Evolutionary conservation across 768 basidiomycete genomes (phyloP), one percentile per base, ranked within the genome.

Genomic region (Hemileccinum impolitum): DNA sequence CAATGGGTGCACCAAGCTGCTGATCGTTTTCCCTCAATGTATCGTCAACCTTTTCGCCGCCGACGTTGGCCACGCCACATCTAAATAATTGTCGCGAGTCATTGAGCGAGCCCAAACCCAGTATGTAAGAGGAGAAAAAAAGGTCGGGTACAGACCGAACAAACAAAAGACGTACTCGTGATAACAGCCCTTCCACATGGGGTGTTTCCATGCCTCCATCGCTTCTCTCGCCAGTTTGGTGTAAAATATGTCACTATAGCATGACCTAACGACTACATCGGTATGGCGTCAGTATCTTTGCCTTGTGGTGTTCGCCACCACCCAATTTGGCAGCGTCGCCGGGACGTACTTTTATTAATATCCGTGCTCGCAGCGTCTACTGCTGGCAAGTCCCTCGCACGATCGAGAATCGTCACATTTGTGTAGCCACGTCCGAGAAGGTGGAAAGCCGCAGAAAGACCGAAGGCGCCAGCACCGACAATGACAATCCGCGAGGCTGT

Each of bases 401-500:
- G 77, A 62, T 95, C 94, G 43, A 95, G 72, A 7, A 96, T 69
- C 0, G 82, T 89, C 53, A 95, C 77, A 49, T 84, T 60, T 14
- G 67, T 74, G 67, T 84, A 93, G 15, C 87, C 85, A 51, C 83
- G 71, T 47, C 71, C 64, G 42, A 94, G 72, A 44, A 95, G 81
- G 62, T 90, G 82, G 56, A 82, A 77, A 2, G 92, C 94, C 0
- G 94, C 88, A 15, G 91, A 94, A 43, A 90, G 71, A 6, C 94
- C 94, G 63, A 94, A 94, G 55, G 84, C 84, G 5, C 91, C 91
- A 35, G 88, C 84, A 23, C 91, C 91, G 37, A 91, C 73, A 52
- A 94, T 84, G 45, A 92, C 60, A 39, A 66, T 52, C 34, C 43
- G 55, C 5, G 63, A 58, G 32, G 50, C 10, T n/a, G 40, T 50